Evolutionary conservation across 805 yeast species (phyloP), one percentile per base, ranked within the genome.

Genomic region (Candida nanaspora): DNA sequence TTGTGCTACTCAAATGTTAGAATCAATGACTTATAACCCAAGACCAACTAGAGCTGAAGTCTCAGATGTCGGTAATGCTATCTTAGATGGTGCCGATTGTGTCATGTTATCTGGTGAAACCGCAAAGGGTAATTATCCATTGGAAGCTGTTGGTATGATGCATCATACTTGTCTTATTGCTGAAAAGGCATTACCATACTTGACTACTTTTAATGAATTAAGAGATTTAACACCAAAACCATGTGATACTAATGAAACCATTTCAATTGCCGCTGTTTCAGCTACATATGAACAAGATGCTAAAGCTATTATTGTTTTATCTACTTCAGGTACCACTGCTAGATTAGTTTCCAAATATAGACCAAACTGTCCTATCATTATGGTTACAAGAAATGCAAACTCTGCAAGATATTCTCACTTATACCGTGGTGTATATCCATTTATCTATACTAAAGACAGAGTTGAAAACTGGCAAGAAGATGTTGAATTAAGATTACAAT

Each of bases 41-140:
- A 85, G 98, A 72, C 98, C 98, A 70, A 93, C 98, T 66, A 86
- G 98, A 76, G 98, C 98, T 55, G 98, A 93, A 75, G 98, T 93
- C 47, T 83, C 95, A 43, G 98, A 93, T 69, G 98, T 93, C 50
- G 98, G 98, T 73, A 93, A 93, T 71, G 98, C 98, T 57, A 86
- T 93, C 53, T 78, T 93, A 65, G 98, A 93, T 63, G 98, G 98
- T 72, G 97, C 98, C 61, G 98, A 93, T 76, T 93, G 98, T 85
- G 98, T 93, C 65, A 93, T 93, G 98, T 80, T 93, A 66, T 85
- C 95, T 44, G 98, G 98, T 68, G 98, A 93, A 76, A 93, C 98
- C 58, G 98, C 98, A 62, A 93, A 93, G 82, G 98, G 98, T 76
- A 80, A 81, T 78, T 93, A 93, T 77, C 98, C 98, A 66, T 68